Evolutionary conservation across 768 basidiomycete species (phyloP).

Genomic region (Tephrocybe sp.): DNA sequence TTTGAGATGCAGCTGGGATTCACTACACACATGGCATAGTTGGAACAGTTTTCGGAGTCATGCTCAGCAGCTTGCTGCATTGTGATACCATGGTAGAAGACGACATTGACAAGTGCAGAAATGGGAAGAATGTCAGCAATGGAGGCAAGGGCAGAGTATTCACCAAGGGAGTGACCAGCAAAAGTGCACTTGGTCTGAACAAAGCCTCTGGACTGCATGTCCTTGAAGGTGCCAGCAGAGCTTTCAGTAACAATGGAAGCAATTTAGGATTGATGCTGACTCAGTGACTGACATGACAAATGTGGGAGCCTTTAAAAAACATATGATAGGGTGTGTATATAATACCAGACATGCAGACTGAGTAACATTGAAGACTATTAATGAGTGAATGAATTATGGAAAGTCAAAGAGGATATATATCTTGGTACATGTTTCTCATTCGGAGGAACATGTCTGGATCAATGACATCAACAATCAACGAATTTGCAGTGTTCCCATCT

Average conservation of each 20-base stretch:
- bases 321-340: no score
- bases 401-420: slow-evolving; percentile 8
- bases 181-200: slow-evolving; percentile 92
- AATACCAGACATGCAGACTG: no score
- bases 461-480: slow-evolving; percentile 25
- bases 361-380: no score
- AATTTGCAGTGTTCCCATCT: slow-evolving; percentile 17
- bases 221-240: slow-evolving; percentile 97
- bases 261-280: no score
- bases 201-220: slow-evolving; percentile 95
- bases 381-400: no score
- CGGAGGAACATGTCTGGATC: slow-evolving; percentile 31
- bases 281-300: no score
- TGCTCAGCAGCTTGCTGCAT: slow-evolving; percentile 99
- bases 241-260: slow-evolving; percentile 98
- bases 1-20: slow-evolving; percentile 94
- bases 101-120: slow-evolving; percentile 95
- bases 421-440: slow-evolving; percentile 5
- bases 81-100: slow-evolving; percentile 99
- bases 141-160: slow-evolving; percentile 97
- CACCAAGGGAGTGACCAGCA: slow-evolving; percentile 97
- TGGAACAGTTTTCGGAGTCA: slow-evolving; percentile 88
- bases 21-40: slow-evolving; percentile 98
- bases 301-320: no score
- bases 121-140: slow-evolving; percentile 97